Percentiles rank a stretch among this genome's conserved stretches.
These are phyloP conservation scores for Alternaria sp. DNA, from an alignment of 2,329 filamentous ascomycete species.

Conservation along the genomic window DNA sequence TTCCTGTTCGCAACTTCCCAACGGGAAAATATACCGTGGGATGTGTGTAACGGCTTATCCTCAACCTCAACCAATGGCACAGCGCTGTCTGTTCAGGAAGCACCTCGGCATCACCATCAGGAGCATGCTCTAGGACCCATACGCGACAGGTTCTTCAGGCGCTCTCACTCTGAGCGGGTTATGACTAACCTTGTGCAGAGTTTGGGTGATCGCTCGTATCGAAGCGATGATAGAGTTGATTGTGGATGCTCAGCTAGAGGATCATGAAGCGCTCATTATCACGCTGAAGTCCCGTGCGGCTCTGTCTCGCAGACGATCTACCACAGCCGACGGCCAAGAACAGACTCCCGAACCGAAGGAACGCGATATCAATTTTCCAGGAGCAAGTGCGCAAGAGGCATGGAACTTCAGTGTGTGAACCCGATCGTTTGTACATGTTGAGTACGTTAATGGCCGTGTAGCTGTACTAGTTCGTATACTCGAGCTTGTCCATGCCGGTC, in stretches of 20 bases:
- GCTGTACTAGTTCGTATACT: constrained; percentile 63
- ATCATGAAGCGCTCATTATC: constrained; percentile 56
- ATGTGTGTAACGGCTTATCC: background rate
- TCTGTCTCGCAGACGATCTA: constrained; percentile 25
- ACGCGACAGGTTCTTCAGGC: constrained; percentile 20
- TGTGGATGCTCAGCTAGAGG: constrained; percentile 59
- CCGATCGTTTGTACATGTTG: background rate
- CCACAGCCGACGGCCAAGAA: background rate
- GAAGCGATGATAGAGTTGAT: constrained; percentile 63
- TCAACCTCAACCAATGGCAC: background rate
- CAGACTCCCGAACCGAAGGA: constrained; percentile 20
- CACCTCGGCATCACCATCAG: background rate
- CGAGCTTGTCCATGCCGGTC: constrained; percentile 60
- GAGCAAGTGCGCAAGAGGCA: constrained; percentile 61
- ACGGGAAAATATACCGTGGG: constrained; percentile 12
- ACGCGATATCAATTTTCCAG: constrained; percentile 58
- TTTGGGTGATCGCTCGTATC: constrained; percentile 59
- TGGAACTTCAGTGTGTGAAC: constrained; percentile 61
- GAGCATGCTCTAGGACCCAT: background rate
- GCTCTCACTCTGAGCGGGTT: background rate
- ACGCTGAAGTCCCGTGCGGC: constrained; percentile 51
- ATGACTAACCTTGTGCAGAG: constrained; percentile 22
- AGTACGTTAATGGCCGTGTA: constrained; percentile 32
- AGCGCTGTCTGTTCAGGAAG: background rate
- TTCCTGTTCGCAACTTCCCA: constrained; percentile 25